These are phyloP conservation scores for Termitomyces titanicus DNA, from an alignment of 768 basidiomycete genomes.

Conservation along the genomic window DNA sequence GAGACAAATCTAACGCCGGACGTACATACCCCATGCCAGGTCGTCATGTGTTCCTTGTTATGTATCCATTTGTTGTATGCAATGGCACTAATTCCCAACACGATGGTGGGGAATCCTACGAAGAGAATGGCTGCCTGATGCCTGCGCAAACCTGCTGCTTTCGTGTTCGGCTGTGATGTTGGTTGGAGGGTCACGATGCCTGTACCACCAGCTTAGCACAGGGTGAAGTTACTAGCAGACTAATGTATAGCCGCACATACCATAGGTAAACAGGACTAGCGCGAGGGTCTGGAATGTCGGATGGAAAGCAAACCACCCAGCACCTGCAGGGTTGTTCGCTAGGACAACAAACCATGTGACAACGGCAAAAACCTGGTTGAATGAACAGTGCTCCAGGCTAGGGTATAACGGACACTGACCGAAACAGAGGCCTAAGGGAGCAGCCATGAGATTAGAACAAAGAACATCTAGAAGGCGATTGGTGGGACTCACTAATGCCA, in stretches of 20 bases:
- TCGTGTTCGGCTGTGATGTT: constrained; percentile 60
- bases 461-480: neutral
- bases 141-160: constrained; percentile 61
- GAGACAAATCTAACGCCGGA: neutral
- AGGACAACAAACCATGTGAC: constrained; percentile 16
- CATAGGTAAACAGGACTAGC: constrained; percentile 55
- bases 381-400: neutral
- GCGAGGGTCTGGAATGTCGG: constrained; percentile 60
- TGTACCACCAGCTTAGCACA: constrained; percentile 19
- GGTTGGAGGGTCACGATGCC: constrained; percentile 77
- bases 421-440: constrained; percentile 2
- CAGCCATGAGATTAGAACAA: neutral
- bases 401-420: constrained; percentile 1
- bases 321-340: constrained; percentile 9
- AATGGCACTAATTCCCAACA: constrained; percentile 60
- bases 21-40: constrained; percentile 77
- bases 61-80: constrained; percentile 55
- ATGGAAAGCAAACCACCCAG: constrained; percentile 67
- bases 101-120: constrained; percentile 52
- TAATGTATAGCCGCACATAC: constrained; percentile 43
- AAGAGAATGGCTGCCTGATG: constrained; percentile 65
- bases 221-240: neutral
- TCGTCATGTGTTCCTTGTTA: constrained; percentile 53
- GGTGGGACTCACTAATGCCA: constrained; percentile 36
- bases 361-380: constrained; percentile 6